A percentile compares a stretch with the other conserved stretches of the same genome.
Evolutionary conservation across 1,139 yeast species (phyloP).

Genomic region (Zygoascus meyerae): DNA sequence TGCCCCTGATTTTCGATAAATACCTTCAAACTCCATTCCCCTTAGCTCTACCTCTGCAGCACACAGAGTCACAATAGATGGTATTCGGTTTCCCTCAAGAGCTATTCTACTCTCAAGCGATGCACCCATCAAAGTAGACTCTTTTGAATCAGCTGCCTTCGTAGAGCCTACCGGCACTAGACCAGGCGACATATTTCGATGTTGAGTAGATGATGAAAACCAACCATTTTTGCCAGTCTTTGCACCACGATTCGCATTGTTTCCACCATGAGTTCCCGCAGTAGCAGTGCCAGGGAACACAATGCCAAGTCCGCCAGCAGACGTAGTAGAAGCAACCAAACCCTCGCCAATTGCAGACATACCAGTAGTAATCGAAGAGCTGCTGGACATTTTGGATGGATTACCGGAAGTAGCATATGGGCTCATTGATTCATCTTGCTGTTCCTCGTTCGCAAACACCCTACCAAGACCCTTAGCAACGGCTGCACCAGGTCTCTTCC

Average conservation of each 20-base stretch:
- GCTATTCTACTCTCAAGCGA: constrained; percentile 34
- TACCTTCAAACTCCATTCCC: constrained; percentile 73
- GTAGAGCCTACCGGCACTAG: not conserved
- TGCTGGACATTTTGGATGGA: constrained; percentile 4
- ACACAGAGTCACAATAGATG: constrained; percentile 67
- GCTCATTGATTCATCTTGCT: constrained; percentile 14
- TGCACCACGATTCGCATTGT: constrained; percentile 1
- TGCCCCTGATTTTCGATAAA: constrained; percentile 88
- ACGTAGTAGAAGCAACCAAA: constrained; percentile 12
- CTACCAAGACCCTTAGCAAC: constrained; percentile 36
- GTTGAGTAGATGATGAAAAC: constrained; percentile 2
- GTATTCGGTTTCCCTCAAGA: constrained; percentile 58
- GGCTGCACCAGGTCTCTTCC: constrained; percentile 36
- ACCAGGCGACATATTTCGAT: constrained; percentile 4
- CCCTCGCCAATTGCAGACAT: constrained; percentile 10
- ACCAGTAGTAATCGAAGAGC: constrained; percentile 9
- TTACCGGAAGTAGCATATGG: constrained; percentile 6
- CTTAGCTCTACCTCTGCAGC: constrained; percentile 70
- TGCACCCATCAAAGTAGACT: constrained; percentile 24
- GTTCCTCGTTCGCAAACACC: constrained; percentile 31
- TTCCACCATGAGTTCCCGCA: constrained; percentile 4
- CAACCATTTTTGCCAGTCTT: constrained; percentile 7
- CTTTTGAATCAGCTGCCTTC: not conserved
- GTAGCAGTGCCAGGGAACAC: constrained; percentile 15
- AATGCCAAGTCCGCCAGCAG: constrained; percentile 20